Evolutionary conservation across 2,329 filamentous ascomycete species (phyloP), one percentile per base, ranked within the genome.

Genomic region (Cephalotrichum gorgonifer): DNA sequence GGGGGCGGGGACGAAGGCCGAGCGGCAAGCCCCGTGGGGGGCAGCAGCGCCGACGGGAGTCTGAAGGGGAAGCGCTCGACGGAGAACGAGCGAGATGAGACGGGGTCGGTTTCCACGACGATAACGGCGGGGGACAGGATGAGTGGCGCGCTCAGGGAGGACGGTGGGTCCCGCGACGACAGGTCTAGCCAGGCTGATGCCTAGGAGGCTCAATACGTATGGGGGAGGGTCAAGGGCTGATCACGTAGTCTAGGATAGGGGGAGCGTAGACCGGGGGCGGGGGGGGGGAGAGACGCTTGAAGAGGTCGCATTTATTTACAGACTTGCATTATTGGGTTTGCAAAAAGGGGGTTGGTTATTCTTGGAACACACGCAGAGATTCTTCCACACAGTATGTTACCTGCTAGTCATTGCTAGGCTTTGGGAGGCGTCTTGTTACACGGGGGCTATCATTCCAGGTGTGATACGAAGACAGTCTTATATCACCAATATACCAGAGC

Each of bases 1-100:
- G 53, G 56, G 7, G 70, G 72, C 17, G 55, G 61, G 33, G 43
- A 30, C 30, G 6, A n/a, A n/a, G n/a, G n/a, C n/a, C n/a, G n/a
- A n/a, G n/a, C n/a, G n/a, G n/a, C n/a, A n/a, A n/a, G n/a, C n/a
- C 48, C 48, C 6, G 25, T 26, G 25, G 26, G 48, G n/a, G 22
- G 31, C 41, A 43, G 41, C 43, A 51, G 46, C 9, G 35, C 31
- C 15, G 50, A 41, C 4, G 42, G 38, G 23, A 51, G 46, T 28
- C 26, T 44, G 17, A 50, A 51, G 44, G 49, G 26, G 6, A 50
- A 45, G 30, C 14, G 22, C 8, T 5, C 7, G 15, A 39, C 27
- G 22, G 45, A 48, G 15, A 47, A 47, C 9, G 52, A 52, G 44
- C 49, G 47, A 20, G 53, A 50, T 7, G 49, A 53, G n/a, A 41